Conservation (phyloP, 179 eudicot species). For the Drosera spatulata region DNA sequence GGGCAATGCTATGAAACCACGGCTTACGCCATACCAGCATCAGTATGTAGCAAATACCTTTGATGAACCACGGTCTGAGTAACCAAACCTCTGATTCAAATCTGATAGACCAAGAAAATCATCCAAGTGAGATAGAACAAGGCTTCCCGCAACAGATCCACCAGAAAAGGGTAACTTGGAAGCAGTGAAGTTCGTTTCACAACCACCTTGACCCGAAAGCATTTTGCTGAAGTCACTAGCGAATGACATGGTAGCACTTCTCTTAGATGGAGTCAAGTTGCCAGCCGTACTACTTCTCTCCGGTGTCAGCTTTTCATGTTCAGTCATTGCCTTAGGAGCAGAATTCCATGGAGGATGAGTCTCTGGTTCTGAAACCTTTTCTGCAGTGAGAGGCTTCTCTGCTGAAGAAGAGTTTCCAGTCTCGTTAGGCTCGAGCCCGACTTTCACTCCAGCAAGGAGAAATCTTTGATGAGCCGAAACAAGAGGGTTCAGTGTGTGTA, state of each 20-base stretch:
- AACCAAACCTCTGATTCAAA: no score
- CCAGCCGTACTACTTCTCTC: constrained; percentile 26
- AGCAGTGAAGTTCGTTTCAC: constrained; percentile 32
- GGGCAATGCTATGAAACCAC: no score
- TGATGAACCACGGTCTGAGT: no score
- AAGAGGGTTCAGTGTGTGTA: constrained; percentile 51
- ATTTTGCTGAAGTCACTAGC: constrained; percentile 20
- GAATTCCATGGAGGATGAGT: constrained; percentile 21
- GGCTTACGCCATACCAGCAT: no score
- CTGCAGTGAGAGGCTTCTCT: constrained; percentile 36
- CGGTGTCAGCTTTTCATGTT: constrained; percentile 19
- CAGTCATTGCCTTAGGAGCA: constrained; percentile 19
- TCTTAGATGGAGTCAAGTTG: constrained; percentile 23
- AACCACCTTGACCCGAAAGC: constrained; percentile 7
- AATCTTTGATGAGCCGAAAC: constrained; percentile 72
- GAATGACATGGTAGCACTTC: constrained; percentile 21
- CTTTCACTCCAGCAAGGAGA: constrained; percentile 81
- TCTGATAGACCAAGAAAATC: no score
- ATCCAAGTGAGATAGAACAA: constrained; percentile 62
- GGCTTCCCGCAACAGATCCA: constrained; percentile 48
- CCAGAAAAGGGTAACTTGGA: constrained; percentile 38
- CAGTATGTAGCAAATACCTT: no score
- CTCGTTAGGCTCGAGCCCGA: constrained; percentile 53
- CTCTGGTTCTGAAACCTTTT: constrained; percentile 38
- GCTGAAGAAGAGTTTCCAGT: constrained; percentile 41